Percentiles rank a stretch among this genome's conserved stretches.
Evolutionary conservation across 305 asterid species (phyloP).

Genomic region (Coffea humblotiana): DNA sequence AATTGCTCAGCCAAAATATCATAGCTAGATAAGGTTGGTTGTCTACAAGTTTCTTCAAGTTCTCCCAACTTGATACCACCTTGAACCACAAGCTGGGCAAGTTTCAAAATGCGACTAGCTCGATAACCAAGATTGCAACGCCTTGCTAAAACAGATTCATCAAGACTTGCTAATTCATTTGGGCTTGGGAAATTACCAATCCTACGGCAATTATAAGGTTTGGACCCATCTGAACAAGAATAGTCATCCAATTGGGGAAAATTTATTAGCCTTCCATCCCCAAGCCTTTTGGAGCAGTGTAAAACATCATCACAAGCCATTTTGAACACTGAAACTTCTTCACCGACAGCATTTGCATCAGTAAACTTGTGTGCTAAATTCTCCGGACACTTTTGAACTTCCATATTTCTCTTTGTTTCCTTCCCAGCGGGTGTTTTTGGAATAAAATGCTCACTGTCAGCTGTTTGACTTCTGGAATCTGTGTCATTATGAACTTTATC

Average conservation of each 20-base stretch:
- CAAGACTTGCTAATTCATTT: conserved; percentile 55
- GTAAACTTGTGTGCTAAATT: conserved; percentile 27
- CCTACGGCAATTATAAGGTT: conserved; percentile 9
- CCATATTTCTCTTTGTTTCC: conserved; percentile 44
- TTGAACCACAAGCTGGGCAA: conserved; percentile 59
- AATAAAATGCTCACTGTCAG: conserved; percentile 29
- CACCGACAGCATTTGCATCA: conserved; percentile 16
- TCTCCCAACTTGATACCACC: conserved; percentile 55
- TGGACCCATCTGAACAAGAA: conserved; percentile 23
- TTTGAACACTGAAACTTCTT: conserved; percentile 22
- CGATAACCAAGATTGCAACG: conserved; percentile 80
- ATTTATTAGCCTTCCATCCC: conserved; percentile 13
- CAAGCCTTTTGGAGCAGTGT: conserved; percentile 20
- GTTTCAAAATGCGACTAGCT: conserved; percentile 67
- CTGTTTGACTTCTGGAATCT: conserved; percentile 18
- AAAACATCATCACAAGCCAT: conserved; percentile 15
- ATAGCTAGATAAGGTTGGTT: conserved; percentile 41
- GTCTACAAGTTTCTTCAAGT: conserved; percentile 43
- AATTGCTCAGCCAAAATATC: conserved; percentile 55
- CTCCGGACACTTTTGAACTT: conserved; percentile 22
- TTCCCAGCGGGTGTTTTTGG: conserved; percentile 67
- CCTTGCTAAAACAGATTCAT: conserved; percentile 50
- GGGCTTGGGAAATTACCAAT: conserved; percentile 77
- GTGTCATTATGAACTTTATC: conserved; percentile 22
- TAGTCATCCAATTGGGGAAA: conserved; percentile 16